Base-by-base conservation (phyloP, 2,329 filamentous ascomycete genomes). In the Stromatinia cepivora region DNA sequence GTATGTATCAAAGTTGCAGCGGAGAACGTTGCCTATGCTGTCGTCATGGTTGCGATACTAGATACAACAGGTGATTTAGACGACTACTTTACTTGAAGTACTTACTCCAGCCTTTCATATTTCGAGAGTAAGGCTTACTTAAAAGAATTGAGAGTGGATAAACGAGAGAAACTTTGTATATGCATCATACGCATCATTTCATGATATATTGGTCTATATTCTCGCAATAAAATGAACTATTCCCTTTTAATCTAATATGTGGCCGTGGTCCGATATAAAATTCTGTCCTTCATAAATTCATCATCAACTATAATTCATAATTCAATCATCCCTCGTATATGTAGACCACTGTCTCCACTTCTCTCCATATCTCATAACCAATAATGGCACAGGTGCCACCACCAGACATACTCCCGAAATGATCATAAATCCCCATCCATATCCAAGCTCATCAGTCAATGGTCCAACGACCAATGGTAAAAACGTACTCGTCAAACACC, bases 401-500 rank as follows among this genome's bases (percentile, higher is more conserved):
- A 77, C 70, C 3, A 86, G 71, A 59, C 80, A 81, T 0, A 82
- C 45, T 0, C 69, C 80, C 0, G 80, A 83, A 39, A 76, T 20
- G 31, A 76, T 45, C 57, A 73, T 34, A 53, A 76, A 76, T 2
- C 74, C 74, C 67, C 72, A 73, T 13, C 74, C 76, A 61, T 88
- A 75, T 3, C 86, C 87, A 17, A 86, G 79, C 0, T 67, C 69
- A 13, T 81, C 80, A 0, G 83, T 80, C 56, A 88, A 73, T 0
- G 85, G 84, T 1, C 79, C 82, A 0, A 83, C 81, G 0, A 80
- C 77, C 57, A 89, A 79, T 0, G 87, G 87, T 46, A 89, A 72
- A 53, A 89, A 85, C 0, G 87, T 88, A 4, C 86, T 83, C 77
- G 62, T 72, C 11, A 77, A 52, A 64, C 74, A 75, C 4, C 76